Evolutionary conservation across 2,329 filamentous ascomycete species (phyloP).

Genomic region (Penicillium capsulatum): DNA sequence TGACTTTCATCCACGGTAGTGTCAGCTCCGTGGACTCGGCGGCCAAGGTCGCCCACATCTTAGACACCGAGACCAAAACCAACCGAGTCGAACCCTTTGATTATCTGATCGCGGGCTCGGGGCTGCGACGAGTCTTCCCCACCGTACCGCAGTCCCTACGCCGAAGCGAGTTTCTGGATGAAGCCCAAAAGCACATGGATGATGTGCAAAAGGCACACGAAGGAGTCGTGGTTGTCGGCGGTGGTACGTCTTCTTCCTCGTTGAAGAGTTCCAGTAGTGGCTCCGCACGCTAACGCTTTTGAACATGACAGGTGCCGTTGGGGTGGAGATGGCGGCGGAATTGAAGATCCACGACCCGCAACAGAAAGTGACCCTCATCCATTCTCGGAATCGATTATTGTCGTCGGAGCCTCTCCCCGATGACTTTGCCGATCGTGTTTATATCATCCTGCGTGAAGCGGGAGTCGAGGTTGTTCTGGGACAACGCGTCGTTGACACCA

Average conservation of each 20-base stretch:
- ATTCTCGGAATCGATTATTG: constrained; percentile 66
- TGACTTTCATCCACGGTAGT: constrained; percentile 63
- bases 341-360: constrained; percentile 64
- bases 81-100: constrained; percentile 54
- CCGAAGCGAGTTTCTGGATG: constrained; percentile 25
- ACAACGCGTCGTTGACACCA: constrained; percentile 26
- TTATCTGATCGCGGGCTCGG: constrained; percentile 69
- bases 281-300: not conserved
- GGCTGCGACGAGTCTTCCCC: constrained; percentile 66
- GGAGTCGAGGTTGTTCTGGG: constrained; percentile 50
- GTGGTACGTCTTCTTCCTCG: constrained; percentile 43
- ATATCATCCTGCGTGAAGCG: constrained; percentile 55
- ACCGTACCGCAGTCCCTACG: constrained; percentile 63
- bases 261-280: too few relatives aligned
- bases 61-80: constrained; percentile 47
- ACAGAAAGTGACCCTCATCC: constrained; percentile 66
- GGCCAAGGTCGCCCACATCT: constrained; percentile 56
- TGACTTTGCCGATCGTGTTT: constrained; percentile 58
- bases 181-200: constrained; percentile 19
- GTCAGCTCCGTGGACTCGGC: constrained; percentile 58
- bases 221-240: constrained; percentile 65
- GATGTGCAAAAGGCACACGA: constrained; percentile 47
- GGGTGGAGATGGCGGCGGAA: constrained; percentile 77
- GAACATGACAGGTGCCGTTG: constrained; percentile 60
- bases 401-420: constrained; percentile 69